Conservation (phyloP, 2,329 filamentous ascomycete genomes). For the Arthrobotrys conoides region DNA sequence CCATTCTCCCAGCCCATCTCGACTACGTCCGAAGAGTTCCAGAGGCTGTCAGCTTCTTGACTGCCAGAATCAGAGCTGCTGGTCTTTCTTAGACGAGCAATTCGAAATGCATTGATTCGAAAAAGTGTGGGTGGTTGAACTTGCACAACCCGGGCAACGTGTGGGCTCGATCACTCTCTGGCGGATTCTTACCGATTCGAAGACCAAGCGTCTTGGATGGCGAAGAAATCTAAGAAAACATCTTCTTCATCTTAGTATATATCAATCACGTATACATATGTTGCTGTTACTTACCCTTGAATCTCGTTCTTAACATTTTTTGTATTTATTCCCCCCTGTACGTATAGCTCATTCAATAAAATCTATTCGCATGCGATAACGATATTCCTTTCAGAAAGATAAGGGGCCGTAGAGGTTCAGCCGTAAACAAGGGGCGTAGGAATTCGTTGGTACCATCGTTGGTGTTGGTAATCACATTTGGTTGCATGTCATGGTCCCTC, state of each 20-base stretch:
- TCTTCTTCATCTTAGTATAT: slow-evolving; percentile 26
- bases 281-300: slow-evolving; percentile 33
- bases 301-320: slow-evolving; percentile 24
- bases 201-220: slow-evolving; percentile 28
- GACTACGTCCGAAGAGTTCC: slow-evolving; percentile 65
- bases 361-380: slow-evolving; percentile 46
- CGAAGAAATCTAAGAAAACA: slow-evolving; percentile 21
- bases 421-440: slow-evolving; percentile 17
- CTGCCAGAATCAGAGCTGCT: slow-evolving; percentile 41
- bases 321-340: slow-evolving; percentile 36
- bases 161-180: slow-evolving; percentile 13
- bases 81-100: slow-evolving; percentile 23
- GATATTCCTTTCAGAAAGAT: background rate
- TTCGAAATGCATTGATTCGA: background rate
- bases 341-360: slow-evolving; percentile 48
- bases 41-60: slow-evolving; percentile 51
- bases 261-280: slow-evolving; percentile 42
- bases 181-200: slow-evolving; percentile 9
- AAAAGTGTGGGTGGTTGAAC: slow-evolving; percentile 27
- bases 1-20: slow-evolving; percentile 66
- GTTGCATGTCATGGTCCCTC: background rate
- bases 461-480: slow-evolving; percentile 7
- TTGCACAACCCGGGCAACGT: slow-evolving; percentile 48
- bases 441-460: slow-evolving; percentile 1
- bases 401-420: slow-evolving; percentile 5